Base-by-base conservation (phyloP, 2,329 filamentous ascomycete species). In the Capronia epimyces region DNA sequence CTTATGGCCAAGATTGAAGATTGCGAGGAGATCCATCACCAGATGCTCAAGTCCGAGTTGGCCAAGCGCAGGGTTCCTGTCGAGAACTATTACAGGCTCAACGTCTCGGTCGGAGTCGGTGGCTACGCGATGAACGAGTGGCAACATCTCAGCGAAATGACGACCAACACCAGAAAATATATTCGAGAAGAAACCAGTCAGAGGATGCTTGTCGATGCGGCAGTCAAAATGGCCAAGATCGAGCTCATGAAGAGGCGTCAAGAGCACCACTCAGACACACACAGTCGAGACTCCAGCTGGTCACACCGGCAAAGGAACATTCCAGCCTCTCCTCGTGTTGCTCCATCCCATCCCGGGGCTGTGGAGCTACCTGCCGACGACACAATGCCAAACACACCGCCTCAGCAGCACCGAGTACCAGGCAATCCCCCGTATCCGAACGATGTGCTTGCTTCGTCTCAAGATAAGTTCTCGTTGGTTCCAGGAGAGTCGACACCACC, bases 91-190 rank as follows among this genome's bases (percentile, higher is more conserved):
- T 95, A 89, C 67, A 86, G 93, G 6, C 75, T 97, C n/a, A 98
- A 98, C 59, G 93, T 97, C 34, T 90, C 97, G 65, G 84, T 95
- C 13, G 93, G 91, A 1, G 90, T 97, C 2, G 90, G 53, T 34
- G 93, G 97, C 65, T 97, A 96, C 66, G 91, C 87, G 45, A 97
- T 98, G 89, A 98, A 97, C 65, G 93, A 97, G 67, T 98, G 93
- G 93, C 81, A 88, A 62, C 82, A 90, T 2, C 73, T 97, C n/a
- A 85, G 87, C 21, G 91, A 96, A 46, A 97, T 98, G 70, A 95
- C 88, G 72, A 96, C 89, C 12, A 85, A 85, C 65, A 98, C 93
- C 0, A 80, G 87, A 60, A 81, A 85, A 57, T 98, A 97, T 65
- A 79, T 98, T 46, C 74, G 77, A 6, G 84, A 84, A 55, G 75